A percentile compares a stretch with the other conserved stretches of the same genome.
phyloP scores from a whole-genome alignment of 768 basidiomycete genomes.

The Boletus subparvulus region DNA sequence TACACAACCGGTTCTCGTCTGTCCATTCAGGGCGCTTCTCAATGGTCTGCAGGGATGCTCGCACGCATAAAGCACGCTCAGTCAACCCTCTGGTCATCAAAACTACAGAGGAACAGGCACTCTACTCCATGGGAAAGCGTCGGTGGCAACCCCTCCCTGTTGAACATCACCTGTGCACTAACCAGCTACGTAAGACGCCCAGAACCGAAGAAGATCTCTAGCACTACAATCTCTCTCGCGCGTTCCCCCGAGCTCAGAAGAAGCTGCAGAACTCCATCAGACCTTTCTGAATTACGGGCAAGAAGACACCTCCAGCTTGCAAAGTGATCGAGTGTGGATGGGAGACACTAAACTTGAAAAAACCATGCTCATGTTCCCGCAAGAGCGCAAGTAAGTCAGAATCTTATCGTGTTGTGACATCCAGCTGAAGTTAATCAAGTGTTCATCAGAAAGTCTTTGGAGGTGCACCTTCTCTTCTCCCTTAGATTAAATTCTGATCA shows the following conservation, averaged over 20 bases:
- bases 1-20: not conserved
- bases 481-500: not conserved
- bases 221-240: conserved; percentile 62
- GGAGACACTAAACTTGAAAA: conserved; percentile 69
- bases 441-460: conserved; percentile 85
- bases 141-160: conserved; percentile 12
- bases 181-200: conserved; percentile 47
- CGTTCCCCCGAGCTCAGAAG: conserved; percentile 70
- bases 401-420: not conserved
- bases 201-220: conserved; percentile 51
- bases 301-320: conserved; percentile 28
- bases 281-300: conserved; percentile 64
- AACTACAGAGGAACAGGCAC: conserved; percentile 59
- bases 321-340: conserved; percentile 64
- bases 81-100: conserved; percentile 63
- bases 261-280: conserved; percentile 67
- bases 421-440: conserved; percentile 33
- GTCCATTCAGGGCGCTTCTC: conserved; percentile 71
- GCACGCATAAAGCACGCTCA: conserved; percentile 58
- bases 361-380: conserved; percentile 79
- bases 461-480: conserved; percentile 39
- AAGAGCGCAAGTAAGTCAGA: conserved; percentile 70
- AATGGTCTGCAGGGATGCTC: conserved; percentile 80
- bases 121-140: conserved; percentile 72
- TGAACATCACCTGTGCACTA: not conserved